These are phyloP conservation scores for Phytophthora hybrid DNA, from an alignment of 352 stramenopile species.

Conservation along the genomic window DNA sequence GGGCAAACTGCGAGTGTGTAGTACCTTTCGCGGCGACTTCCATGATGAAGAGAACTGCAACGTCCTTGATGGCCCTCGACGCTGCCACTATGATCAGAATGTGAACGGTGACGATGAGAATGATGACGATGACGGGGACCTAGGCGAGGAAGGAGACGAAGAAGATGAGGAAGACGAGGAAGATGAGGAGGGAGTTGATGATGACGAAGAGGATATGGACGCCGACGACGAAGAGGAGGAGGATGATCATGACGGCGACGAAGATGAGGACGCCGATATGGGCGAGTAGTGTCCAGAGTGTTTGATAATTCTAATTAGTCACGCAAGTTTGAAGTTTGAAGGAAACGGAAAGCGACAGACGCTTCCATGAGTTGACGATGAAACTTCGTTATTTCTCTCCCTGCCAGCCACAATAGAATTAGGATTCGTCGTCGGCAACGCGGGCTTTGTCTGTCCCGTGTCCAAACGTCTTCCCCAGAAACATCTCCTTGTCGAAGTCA, in stretches of 20 bases:
- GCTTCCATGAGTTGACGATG: constrained; percentile 37
- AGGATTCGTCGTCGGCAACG: constrained; percentile 75
- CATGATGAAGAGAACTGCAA: constrained; percentile 87
- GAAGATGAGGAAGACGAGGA: constrained; percentile 35
- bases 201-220: constrained; percentile 49
- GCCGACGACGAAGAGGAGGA: constrained; percentile 44
- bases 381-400: constrained; percentile 4
- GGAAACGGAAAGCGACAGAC: constrained; percentile 17
- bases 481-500: constrained; percentile 88
- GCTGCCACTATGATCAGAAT: constrained; percentile 73
- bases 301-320: constrained; percentile 47
- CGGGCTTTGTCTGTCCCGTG: constrained; percentile 70
- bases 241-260: constrained; percentile 32
- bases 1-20: constrained; percentile 93
- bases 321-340: constrained; percentile 36
- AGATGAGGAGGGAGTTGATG: constrained; percentile 29
- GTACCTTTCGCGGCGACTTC: constrained; percentile 76
- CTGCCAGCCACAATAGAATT: constrained; percentile 8
- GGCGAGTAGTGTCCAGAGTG: constrained; percentile 40
- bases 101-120: constrained; percentile 57
- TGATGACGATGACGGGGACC: constrained; percentile 60
- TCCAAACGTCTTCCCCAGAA: constrained; percentile 83
- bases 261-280: constrained; percentile 55
- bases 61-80: constrained; percentile 68
- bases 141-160: constrained; percentile 54